Percentiles rank a stretch among this genome's conserved stretches.
Conservation (phyloP, 805 yeast species). For the Isabelozyma gotoi region DNA sequence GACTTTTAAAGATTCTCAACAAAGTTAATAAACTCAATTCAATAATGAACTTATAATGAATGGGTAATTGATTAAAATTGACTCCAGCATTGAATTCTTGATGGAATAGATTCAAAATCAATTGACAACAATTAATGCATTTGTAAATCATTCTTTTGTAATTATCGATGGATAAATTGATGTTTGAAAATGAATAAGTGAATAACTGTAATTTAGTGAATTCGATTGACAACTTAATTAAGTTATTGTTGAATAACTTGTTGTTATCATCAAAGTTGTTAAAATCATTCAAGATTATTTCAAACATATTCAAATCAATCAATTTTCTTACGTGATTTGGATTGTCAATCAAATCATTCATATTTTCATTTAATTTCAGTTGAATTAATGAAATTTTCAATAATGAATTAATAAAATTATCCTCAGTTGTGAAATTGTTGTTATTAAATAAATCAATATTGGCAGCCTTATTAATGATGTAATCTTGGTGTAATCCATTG, state of each 20-base stretch:
- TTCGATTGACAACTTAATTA: slow-evolving; percentile 32
- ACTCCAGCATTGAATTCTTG: slow-evolving; percentile 16
- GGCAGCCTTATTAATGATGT: slow-evolving; percentile 33
- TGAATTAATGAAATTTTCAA: slow-evolving; percentile 36
- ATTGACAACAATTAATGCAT: slow-evolving; percentile 25
- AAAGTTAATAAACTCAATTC: slow-evolving; percentile 31
- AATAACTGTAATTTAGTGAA: slow-evolving; percentile 39
- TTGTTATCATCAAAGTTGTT: slow-evolving; percentile 7
- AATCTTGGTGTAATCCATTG: slow-evolving; percentile 35
- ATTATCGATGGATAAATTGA: slow-evolving; percentile 22
- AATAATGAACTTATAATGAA: slow-evolving; percentile 39
- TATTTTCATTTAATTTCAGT: slow-evolving; percentile 38
- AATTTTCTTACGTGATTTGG: slow-evolving; percentile 26
- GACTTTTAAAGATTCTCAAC: slow-evolving; percentile 31
- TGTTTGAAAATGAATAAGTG: slow-evolving; percentile 30
- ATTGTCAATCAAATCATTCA: slow-evolving; percentile 28
- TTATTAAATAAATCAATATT: slow-evolving; percentile 16
- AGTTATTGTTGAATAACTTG: slow-evolving; percentile 18
- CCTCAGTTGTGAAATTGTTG: slow-evolving; percentile 8
- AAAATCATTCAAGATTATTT: slow-evolving; percentile 35
- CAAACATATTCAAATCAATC: slow-evolving; percentile 44
- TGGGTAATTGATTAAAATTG: slow-evolving; percentile 31
- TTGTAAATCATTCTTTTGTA: slow-evolving; percentile 28
- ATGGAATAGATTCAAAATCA: slow-evolving; percentile 22
- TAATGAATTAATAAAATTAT: slow-evolving; percentile 24